A percentile compares a stretch with the other conserved stretches of the same genome.
phyloP scores from a whole-genome alignment of 1,284 basidiomycete species.

The Phaffia rhodozyma region DNA sequence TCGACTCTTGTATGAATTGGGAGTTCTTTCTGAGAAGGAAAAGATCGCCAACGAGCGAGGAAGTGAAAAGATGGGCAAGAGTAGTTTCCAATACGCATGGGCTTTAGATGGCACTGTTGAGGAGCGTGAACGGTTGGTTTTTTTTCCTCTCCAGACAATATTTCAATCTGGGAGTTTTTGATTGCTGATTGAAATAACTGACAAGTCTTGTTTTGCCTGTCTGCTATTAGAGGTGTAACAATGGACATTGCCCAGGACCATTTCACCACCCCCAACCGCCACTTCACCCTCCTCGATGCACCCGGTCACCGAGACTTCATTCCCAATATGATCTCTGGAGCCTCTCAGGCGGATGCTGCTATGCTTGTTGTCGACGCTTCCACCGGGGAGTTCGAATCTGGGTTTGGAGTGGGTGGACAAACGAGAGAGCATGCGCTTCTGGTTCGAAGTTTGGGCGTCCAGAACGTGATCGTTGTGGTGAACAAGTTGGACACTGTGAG shows the following conservation, averaged over 20 bases:
- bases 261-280: constrained; percentile 60
- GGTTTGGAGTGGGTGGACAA: constrained; percentile 87
- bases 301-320: constrained; percentile 96
- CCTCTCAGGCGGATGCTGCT: constrained; percentile 91
- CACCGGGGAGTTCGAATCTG: constrained; percentile 87
- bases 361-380: constrained; percentile 87
- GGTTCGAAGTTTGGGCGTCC: constrained; percentile 86
- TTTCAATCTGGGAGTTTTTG: not conserved
- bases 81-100: constrained; percentile 97
- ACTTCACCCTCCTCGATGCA: constrained; percentile 86
- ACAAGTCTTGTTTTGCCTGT: not conserved
- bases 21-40: constrained; percentile 73
- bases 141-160: not conserved
- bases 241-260: constrained; percentile 90
- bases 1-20: constrained; percentile 79
- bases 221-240: constrained; percentile 65
- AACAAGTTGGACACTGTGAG: constrained; percentile 86
- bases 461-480: constrained; percentile 80
- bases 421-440: constrained; percentile 92
- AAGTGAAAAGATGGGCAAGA: constrained; percentile 81
- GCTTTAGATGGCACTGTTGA: constrained; percentile 85
- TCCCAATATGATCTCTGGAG: constrained; percentile 98
- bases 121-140: constrained; percentile 70
- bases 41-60: constrained; percentile 76
- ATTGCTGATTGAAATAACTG: not conserved